Evolutionary conservation across 2,329 filamentous ascomycete genomes (phyloP), one percentile per base, ranked within the genome.

Genomic region (Herpotrichia juniperi): DNA sequence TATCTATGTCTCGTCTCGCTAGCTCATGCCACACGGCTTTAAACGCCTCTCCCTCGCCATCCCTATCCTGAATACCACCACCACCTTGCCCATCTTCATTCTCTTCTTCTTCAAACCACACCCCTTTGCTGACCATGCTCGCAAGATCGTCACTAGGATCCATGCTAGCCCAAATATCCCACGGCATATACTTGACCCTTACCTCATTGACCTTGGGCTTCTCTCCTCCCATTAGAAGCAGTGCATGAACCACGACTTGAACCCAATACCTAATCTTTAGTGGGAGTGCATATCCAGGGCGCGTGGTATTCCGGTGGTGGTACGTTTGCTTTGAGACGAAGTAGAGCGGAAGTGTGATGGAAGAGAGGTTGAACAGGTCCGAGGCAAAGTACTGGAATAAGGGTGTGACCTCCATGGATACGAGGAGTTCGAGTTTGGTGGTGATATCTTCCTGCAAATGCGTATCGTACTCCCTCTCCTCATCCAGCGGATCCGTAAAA

Each of bases 161-260:
- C 66, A 74, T 68, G 24, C 57, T 61, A 14, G 69, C 69, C 69
- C 68, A 73, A 14, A 71, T 65, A 46, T 73, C 66, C 53, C 61
- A 66, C 4, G 71, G 68, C 44, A 64, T 61, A 39, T 73, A 72
- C 37, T 64, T 64, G 37, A 73, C 46, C 1, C 54, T 37, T 16
- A 73, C 63, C 26, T 66, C 50, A 7, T 61, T 42, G 1, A 72
- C 48, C 2, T 54, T 37, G 0, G 59, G 16, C 5, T 32, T 10
- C 2, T 14, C 8, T 11, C 1, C 8, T 37, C 31, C 42, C 11
- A 72, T 65, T 58, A 68, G 60, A 4, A 63, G 40, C 1, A 73
- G 46, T 1, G 69, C 71, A 24, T 72, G 66, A 1, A 63, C 58
- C 31, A 58, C 63, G 26, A 69, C 59, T 6, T 68, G 60, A 0